Base-by-base conservation (phyloP, 176 grass and related monocot genomes). In the Dendrocalamus sinicus region DNA sequence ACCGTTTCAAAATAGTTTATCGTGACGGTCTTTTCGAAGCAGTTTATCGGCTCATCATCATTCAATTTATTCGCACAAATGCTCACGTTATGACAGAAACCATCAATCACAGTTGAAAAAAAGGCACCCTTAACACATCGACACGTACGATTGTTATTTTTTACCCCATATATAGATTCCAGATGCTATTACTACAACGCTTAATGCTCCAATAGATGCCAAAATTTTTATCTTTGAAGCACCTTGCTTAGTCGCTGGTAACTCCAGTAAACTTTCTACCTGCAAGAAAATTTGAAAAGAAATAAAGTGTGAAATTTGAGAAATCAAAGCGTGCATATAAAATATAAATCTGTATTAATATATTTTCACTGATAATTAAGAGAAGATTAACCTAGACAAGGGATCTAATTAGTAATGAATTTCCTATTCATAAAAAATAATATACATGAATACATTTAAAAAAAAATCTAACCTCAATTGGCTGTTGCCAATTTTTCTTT, bases 401-500 rank as follows among this genome's bases (percentile, higher is more conserved):
- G 0, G 0, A 76, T 26, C 37, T 35, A 43, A 72, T 13, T 32
- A 73, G 76, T 39, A 17, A 67, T 39, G 47, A 9, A 73, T 63
- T 77, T 81, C 4, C 50, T 30, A 28, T 51, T 63, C 0, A 3
- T 75, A 76, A 11, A 19, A 46, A 9, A 15, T 65, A 41, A 53
- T 55, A 75, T 10, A 69, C 23, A 37, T 30, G 37, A 24, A 55
- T 58, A 5, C 5, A 9, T 39, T 80, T 80, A 54, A n/a, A 26
- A 84, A 84, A 41, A 52, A 20, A 44, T 53, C n/a, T 51, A 43
- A 98, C 95, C 93, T 98, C 73, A 55, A 98, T 90, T 57, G 90
- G 91, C 30, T 92, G 91, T 83, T 93, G 75, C 96, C 96, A 98
- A 58, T 91, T 68, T 67, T 96, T 91, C 92, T 95, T 92, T 79